Evolutionary conservation across 2,329 filamentous ascomycete genomes (phyloP), one percentile per base, ranked within the genome.

Genomic region (Helminthosporium solani): DNA sequence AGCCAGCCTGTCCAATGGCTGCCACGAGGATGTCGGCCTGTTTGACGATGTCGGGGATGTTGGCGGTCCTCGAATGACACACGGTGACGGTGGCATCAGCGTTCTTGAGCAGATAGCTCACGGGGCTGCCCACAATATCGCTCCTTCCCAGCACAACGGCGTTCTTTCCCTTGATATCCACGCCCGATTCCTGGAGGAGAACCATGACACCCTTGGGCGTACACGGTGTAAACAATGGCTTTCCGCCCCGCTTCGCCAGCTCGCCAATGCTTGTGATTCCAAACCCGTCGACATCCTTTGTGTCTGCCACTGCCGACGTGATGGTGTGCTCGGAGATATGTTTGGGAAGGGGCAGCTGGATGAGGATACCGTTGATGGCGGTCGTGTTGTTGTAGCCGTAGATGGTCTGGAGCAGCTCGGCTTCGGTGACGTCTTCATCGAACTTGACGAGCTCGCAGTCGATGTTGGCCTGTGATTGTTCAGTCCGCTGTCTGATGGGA

Each of bases 251-350:
- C 81, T 99, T 99, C 61, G 94, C 91, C 60, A 99, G 81, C 76
- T 97, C 92, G 56, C 94, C 94, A 67, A 99, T 96, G 75, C 96
- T 99, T 64, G 80, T 81, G 46, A 90, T 86, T 46, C 94, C 92
- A 66, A 99, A 99, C 42, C 94, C 94, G 73, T 99, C 94, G 41
- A 99, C 94, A 77, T 99, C 94, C 75, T 99, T 99, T 73, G 94
- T 88, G 62, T 92, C 87, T 34, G 88, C 81, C 15, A 99, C 94
- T 16, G 90, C 86, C 39, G 90, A 95, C 25, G 94, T 99, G 65
- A 99, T 78, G 33, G 81, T 77, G 69, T 96, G 90, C 76, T 99
- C 94, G 48, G 90, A 89, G 63, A 99, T 85, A 70, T 95, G 87
- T 61, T 84, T 84, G 15, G 94, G 94, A 16, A 99, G 78, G 30